Evolutionary conservation across 768 basidiomycete genomes (phyloP).

Genomic region (Cystofilobasidium bisporidii): DNA sequence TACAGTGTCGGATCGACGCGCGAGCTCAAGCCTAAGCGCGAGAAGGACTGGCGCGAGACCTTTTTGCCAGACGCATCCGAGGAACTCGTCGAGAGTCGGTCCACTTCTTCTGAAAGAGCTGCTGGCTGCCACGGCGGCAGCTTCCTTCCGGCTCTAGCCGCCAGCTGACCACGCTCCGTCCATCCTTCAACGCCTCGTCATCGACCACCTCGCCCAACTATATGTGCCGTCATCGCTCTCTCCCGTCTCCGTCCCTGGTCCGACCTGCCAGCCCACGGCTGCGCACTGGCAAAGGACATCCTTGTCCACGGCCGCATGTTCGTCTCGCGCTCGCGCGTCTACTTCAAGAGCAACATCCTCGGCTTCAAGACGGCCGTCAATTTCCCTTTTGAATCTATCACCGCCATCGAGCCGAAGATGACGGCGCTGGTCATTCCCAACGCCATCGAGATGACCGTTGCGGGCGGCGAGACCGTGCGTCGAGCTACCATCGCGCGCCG

Average conservation of each 20-base stretch:
- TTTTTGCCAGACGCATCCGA: slow-evolving; percentile 27
- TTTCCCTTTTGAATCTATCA: slow-evolving; percentile 27
- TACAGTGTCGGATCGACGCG: background rate
- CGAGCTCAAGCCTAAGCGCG: slow-evolving; percentile 27
- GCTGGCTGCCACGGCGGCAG: too few relatives aligned
- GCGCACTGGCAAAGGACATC: slow-evolving; percentile 31
- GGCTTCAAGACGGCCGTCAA: slow-evolving; percentile 31
- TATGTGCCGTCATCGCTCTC: background rate
- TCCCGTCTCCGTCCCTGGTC: background rate
- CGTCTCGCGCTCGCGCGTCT: slow-evolving; percentile 26
- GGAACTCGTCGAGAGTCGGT: slow-evolving; percentile 32
- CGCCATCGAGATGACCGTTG: slow-evolving; percentile 27
- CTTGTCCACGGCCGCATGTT: slow-evolving; percentile 33
- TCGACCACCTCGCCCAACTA: too few relatives aligned
- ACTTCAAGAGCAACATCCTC: slow-evolving; percentile 32
- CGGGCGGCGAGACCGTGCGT: slow-evolving; percentile 15
- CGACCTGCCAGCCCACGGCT: slow-evolving; percentile 27
- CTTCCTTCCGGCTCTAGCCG: background rate
- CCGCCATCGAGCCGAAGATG: slow-evolving; percentile 27
- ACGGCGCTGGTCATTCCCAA: slow-evolving; percentile 33
- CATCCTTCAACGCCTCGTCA: background rate
- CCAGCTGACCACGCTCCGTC: background rate
- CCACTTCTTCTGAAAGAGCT: too few relatives aligned
- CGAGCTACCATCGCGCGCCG: too few relatives aligned
- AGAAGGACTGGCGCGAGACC: slow-evolving; percentile 31